phyloP scores from a whole-genome alignment of 2,329 filamentous ascomycete species.

The Calonectria leucothoes region DNA sequence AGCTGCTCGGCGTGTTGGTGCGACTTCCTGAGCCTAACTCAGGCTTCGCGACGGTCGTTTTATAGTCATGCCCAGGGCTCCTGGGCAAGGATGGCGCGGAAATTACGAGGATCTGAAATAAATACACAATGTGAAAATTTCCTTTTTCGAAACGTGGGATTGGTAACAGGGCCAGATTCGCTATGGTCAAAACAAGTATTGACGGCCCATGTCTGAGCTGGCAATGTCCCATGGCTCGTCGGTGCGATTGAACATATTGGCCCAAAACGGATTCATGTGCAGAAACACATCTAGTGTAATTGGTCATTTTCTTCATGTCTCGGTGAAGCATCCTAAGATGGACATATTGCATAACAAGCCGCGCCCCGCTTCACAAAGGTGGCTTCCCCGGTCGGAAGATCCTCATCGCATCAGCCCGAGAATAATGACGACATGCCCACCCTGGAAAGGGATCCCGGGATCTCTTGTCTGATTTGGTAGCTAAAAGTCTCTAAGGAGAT shows the following conservation, averaged over 20 bases:
- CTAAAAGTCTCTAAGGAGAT: background rate
- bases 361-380: background rate
- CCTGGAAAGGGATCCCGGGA: background rate
- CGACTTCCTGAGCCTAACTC: background rate
- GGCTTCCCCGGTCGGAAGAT: slow-evolving; percentile 21
- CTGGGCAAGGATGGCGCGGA: background rate
- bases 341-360: background rate
- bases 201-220: background rate
- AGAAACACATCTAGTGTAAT: too few species aligned
- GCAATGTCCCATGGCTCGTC: background rate
- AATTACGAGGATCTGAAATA: background rate
- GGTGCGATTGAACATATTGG: background rate
- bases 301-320: background rate
- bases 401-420: slow-evolving; percentile 14
- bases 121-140: background rate
- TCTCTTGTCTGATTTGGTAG: background rate
- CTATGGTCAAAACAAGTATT: too few species aligned
- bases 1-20: slow-evolving; percentile 10
- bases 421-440: slow-evolving; percentile 20
- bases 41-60: background rate
- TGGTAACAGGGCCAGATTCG: too few species aligned
- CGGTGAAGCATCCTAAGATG: background rate
- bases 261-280: background rate
- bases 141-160: background rate
- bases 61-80: background rate